Conservation (phyloP, 345 rosid genomes). For the Toxicodendron radicans region DNA sequence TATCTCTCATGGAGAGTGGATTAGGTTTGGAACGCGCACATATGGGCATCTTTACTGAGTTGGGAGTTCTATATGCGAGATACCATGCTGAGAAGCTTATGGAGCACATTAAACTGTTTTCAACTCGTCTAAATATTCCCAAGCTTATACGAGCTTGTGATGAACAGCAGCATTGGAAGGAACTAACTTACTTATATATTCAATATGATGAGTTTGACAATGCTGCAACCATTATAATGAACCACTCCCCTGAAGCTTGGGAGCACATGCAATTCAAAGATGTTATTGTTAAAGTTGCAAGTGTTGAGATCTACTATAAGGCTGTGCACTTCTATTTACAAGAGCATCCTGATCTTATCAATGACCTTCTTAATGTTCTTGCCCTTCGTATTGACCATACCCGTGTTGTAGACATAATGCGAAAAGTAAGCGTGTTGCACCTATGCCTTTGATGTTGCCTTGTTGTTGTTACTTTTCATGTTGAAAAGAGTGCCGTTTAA, state of each 20-base stretch:
- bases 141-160: conserved; percentile 97
- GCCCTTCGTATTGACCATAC: conserved; percentile 94
- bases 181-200: conserved; percentile 85
- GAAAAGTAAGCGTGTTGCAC: conserved; percentile 51
- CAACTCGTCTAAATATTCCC: conserved; percentile 96
- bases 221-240: conserved; percentile 98
- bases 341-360: conserved; percentile 95
- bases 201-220: conserved; percentile 95
- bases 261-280: conserved; percentile 99
- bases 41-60: conserved; percentile 98
- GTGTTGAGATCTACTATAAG: conserved; percentile 91
- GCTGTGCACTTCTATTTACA: conserved; percentile 98
- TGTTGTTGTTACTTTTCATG: too few species aligned
- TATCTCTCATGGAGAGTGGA: conserved; percentile 99
- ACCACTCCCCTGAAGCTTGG: conserved; percentile 99
- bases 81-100: conserved; percentile 91
- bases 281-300: conserved; percentile 88
- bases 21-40: conserved; percentile 96
- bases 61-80: conserved; percentile 98
- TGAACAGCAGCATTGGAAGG: conserved; percentile 98
- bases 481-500: background rate
- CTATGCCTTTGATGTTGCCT: too few species aligned
- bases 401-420: conserved; percentile 97
- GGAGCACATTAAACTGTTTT: conserved; percentile 96
- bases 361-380: conserved; percentile 90